Evolutionary conservation across 164 flowering plant genomes (phyloP), one percentile per base, ranked within the genome.

Genomic region (Sextonia rubra): DNA sequence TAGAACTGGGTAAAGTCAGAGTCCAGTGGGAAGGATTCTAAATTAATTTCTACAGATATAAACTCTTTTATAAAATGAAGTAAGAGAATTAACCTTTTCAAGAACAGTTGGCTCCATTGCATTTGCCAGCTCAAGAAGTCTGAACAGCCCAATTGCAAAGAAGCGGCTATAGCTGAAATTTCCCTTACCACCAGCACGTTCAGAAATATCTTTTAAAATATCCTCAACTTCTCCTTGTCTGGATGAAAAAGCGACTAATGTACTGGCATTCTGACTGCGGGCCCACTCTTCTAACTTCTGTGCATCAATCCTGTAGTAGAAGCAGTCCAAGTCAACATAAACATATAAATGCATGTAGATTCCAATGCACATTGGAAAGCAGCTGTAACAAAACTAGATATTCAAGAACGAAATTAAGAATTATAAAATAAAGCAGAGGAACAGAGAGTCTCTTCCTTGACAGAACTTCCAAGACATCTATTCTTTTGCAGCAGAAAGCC

Each of bases 201-300:
- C 88, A 4, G 97, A 87, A 79, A 93, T 88, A 71, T 88, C 94
- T 83, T 95, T 93, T 47, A 95, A 68, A 69, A 84, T 78, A 48
- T 75, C 86, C 79, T 95, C 99, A 72, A 90, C 86, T 81, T 95
- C 98, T 78, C 99, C 99, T 71, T 90, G 92, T 80, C 78, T 84
- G 20, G 97, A 86, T 71, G 96, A 66, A 82, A 93, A 95, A 71
- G 87, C 94, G 60, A 89, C 81, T 64, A 95, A 75, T 29, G 97
- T 85, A 73, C 77, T 80, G 12, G 94, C 68, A 80, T 79, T 85
- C 79, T 95, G 99, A 61, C 85, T 1, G 49, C 89, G 84, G 11
- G 99, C 98, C 99, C 99, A 95, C 29, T 90, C 97, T 83, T 95
- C 98, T 78, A 95, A 66, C 79, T 88, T 95, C 69, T 82, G 82